Base-by-base conservation (phyloP, 371 early-diverging fungal species). In the Furculomyces boomerangus region DNA sequence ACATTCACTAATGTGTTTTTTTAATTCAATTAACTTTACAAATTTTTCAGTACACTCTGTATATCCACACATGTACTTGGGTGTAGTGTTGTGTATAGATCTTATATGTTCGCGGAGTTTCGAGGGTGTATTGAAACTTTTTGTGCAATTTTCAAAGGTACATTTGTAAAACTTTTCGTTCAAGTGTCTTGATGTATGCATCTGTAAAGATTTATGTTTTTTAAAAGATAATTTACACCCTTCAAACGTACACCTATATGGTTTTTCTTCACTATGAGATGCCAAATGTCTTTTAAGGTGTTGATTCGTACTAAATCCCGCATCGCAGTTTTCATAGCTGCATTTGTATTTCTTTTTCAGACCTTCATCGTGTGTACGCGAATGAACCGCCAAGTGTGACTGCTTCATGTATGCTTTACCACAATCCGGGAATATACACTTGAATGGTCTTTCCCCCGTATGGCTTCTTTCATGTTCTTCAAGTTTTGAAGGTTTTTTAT, bases 401-500 rank as follows among this genome's bases (percentile, higher is more conserved):
- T 59, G 60, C 18, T 67, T 56, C 60, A 67, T 67, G 50, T 68
- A 69, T 22, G 62, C 28, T 32, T 69, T 69, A 43, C 25, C 51
- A 50, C 69, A 69, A 20, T 64, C 68, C 5, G 57, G 60, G 44
- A 35, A 63, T 27, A 28, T 37, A 61, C 71, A 70, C n/a, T 31
- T 53, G 44, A 56, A 70, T 14, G 70, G 70, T 25, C 69, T 81
- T 64, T 80, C 83, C 0, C 90, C 90, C 3, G 90, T 90, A 59
- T 91, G 92, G 0, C 83, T 83, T 2, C 88, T 77, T 57, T 81
- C 56, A 58, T 91, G 92, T 58, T 89, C 87, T 50, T 78, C 81
- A 76, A 89, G 84, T 65, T 88, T 87, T 70, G 62, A 57, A 0
- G 66, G 62, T 31, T 54, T 52, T n/a, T 49, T 52, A 22, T 59